Percentiles rank a stretch among this genome's conserved stretches.
Conservation (phyloP, 2,329 filamentous ascomycete genomes). For the Ophiostoma pallidulum region DNA sequence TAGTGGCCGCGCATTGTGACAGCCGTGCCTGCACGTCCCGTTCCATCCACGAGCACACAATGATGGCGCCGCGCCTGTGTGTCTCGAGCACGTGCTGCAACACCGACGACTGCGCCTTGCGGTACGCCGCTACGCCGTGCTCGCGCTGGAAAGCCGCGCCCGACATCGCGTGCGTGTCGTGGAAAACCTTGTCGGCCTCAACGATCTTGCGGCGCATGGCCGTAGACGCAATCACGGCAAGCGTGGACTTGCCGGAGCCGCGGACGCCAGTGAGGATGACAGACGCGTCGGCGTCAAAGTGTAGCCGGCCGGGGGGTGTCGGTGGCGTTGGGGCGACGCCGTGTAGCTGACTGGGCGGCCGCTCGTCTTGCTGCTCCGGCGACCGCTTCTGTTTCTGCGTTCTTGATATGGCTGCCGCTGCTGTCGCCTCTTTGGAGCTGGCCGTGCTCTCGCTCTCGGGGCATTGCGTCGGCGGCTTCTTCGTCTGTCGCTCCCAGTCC, state of each 20-base stretch:
- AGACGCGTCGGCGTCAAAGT: slow-evolving; percentile 52
- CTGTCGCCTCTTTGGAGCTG: neutral
- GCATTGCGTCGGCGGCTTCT: neutral
- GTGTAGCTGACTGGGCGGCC: slow-evolving; percentile 19
- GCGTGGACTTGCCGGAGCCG: slow-evolving; percentile 60
- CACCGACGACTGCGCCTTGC: slow-evolving; percentile 50
- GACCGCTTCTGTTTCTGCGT: no score
- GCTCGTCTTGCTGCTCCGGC: no score
- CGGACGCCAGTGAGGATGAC: slow-evolving; percentile 63
- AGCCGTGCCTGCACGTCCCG: slow-evolving; percentile 48
- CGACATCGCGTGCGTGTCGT: slow-evolving; percentile 51
- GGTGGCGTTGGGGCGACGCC: neutral
- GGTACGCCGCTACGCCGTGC: slow-evolving; percentile 52
- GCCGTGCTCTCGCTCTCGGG: neutral
- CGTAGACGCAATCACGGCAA: slow-evolving; percentile 62
- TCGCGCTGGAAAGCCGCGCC: slow-evolving; percentile 50
- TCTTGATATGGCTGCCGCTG: no score
- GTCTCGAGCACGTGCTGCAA: slow-evolving; percentile 49
- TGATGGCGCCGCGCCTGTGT: slow-evolving; percentile 52
- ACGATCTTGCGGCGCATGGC: slow-evolving; percentile 56
- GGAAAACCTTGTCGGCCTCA: slow-evolving; percentile 58
- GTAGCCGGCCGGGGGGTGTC: neutral
- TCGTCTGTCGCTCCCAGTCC: slow-evolving; percentile 1
- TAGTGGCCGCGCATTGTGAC: slow-evolving; percentile 49
- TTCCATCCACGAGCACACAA: slow-evolving; percentile 60